phyloP scores from a whole-genome alignment of 2,329 filamentous ascomycete genomes.

The Xylariaceae sp. region DNA sequence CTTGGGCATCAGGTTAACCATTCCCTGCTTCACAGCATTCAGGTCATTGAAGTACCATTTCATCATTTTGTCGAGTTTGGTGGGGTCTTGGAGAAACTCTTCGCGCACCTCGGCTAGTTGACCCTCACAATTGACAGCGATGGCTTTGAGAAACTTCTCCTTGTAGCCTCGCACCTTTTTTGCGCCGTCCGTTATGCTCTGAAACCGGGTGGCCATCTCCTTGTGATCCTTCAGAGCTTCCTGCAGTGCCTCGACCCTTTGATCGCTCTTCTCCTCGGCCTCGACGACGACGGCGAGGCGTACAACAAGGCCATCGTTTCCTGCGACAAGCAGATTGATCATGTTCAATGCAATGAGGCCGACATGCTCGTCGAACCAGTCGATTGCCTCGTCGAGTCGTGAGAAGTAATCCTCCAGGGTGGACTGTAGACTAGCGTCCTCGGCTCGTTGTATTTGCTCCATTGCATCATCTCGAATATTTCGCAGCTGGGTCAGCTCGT shows the following conservation, averaged over 20 bases:
- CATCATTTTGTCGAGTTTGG: conserved; percentile 79
- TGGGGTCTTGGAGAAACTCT: conserved; percentile 79
- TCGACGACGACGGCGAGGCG: conserved; percentile 89
- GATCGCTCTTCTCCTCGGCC: conserved; percentile 94
- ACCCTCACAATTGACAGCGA: conserved; percentile 68
- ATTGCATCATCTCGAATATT: conserved; percentile 96
- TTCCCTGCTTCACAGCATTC: conserved; percentile 89
- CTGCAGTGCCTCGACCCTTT: conserved; percentile 84
- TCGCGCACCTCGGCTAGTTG: conserved; percentile 72
- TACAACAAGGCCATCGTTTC: conserved; percentile 87
- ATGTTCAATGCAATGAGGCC: conserved; percentile 85
- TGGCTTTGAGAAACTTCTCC: conserved; percentile 84
- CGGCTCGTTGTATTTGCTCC: conserved; percentile 83
- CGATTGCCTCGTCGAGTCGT: conserved; percentile 79
- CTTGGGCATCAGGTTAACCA: conserved; percentile 87
- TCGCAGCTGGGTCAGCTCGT: conserved; percentile 84
- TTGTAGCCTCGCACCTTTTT: conserved; percentile 95
- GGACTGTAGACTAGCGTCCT: conserved; percentile 70
- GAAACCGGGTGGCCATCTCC: conserved; percentile 88
- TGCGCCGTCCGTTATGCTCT: conserved; percentile 90
- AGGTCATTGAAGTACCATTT: conserved; percentile 99
- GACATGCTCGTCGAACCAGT: conserved; percentile 95
- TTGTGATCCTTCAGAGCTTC: conserved; percentile 95
- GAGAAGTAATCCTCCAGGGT: conserved; percentile 90
- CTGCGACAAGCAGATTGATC: conserved; percentile 79